A percentile compares a stretch with the other conserved stretches of the same genome.
These are phyloP conservation scores for Gentiana dahurica DNA, from an alignment of 257 asterid genomes.

Conservation along the genomic window DNA sequence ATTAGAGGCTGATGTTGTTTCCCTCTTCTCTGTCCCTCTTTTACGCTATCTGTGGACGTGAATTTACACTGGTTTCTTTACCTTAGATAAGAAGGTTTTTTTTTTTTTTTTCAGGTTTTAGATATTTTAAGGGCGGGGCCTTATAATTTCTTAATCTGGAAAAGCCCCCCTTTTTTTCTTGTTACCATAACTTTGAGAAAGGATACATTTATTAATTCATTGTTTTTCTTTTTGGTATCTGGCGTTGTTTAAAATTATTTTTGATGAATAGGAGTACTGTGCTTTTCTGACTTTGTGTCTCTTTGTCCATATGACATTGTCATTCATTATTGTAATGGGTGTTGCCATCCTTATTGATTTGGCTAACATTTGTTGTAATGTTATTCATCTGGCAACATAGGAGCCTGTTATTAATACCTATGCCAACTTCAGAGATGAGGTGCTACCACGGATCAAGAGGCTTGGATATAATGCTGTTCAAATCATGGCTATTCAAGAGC, in stretches of 20 bases:
- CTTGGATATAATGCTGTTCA: slow-evolving; percentile 99
- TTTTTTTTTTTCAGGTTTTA: too few relatives aligned
- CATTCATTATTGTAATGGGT: not conserved
- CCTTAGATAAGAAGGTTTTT: too few relatives aligned
- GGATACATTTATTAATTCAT: not conserved
- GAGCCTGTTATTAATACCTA: slow-evolving; percentile 87
- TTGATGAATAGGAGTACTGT: not conserved
- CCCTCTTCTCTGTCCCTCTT: too few relatives aligned
- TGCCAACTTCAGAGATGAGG: slow-evolving; percentile 84
- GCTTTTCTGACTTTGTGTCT: not conserved
- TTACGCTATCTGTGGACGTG: too few relatives aligned
- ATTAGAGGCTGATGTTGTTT: too few relatives aligned
- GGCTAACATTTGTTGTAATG: too few relatives aligned
- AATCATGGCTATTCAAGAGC: slow-evolving; percentile 99
- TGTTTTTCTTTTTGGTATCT: not conserved
- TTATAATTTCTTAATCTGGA: too few relatives aligned
- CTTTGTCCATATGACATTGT: not conserved
- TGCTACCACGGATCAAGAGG: slow-evolving; percentile 93
- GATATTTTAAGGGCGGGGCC: too few relatives aligned
- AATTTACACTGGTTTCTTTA: too few relatives aligned
- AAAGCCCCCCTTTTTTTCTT: not conserved
- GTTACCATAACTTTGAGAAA: not conserved
- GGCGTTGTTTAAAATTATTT: too few relatives aligned
- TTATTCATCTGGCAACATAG: slow-evolving; percentile 19
- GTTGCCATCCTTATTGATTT: not conserved